These are phyloP conservation scores for Podaxis sp. DNA, from an alignment of 768 basidiomycete genomes.

Conservation along the genomic window DNA sequence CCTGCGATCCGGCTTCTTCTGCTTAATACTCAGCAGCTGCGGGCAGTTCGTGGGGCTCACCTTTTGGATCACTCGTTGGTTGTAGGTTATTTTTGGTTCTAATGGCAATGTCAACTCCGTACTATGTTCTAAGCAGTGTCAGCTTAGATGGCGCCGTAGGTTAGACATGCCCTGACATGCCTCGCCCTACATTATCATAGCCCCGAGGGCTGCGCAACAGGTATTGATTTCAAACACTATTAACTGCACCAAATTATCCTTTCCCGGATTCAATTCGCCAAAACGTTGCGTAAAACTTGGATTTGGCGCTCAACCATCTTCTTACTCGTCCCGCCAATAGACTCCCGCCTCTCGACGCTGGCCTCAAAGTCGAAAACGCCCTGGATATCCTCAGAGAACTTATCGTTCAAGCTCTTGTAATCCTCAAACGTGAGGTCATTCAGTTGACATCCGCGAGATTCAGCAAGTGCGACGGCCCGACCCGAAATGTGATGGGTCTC, in stretches of 20 bases:
- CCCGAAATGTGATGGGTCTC: conserved; percentile 99
- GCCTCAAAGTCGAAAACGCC: conserved; percentile 93
- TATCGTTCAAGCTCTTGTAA: conserved; percentile 69
- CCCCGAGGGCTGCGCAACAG: background rate
- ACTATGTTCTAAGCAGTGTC: background rate
- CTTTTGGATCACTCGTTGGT: background rate
- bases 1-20: background rate
- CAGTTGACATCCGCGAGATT: conserved; percentile 76
- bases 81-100: background rate
- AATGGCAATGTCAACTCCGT: background rate
- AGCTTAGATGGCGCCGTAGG: background rate
- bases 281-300: conserved; percentile 61
- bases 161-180: background rate
- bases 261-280: conserved; percentile 34
- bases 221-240: background rate
- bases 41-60: background rate
- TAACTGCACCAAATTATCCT: background rate
- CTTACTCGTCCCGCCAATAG: conserved; percentile 89
- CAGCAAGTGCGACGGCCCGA: conserved; percentile 92
- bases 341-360: conserved; percentile 87
- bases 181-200: background rate
- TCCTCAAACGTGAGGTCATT: conserved; percentile 80
- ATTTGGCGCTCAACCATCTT: conserved; percentile 88
- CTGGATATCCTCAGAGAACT: conserved; percentile 81
- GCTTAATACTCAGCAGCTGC: background rate